Evolutionary conservation across 305 asterid genomes (phyloP), one percentile per base, ranked within the genome.

Genomic region (Solanum hybrid): DNA sequence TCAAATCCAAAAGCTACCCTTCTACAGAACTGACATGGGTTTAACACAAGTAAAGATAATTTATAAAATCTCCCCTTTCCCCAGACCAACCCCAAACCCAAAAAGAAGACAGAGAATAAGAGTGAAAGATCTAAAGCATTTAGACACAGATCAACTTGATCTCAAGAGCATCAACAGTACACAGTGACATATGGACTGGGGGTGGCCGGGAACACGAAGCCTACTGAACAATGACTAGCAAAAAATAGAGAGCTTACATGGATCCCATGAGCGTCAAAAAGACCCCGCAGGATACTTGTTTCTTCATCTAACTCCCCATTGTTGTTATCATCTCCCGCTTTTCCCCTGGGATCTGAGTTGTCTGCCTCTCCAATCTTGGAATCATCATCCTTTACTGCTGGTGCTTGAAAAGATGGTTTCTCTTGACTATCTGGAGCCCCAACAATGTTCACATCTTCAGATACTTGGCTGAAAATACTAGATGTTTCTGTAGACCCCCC

Each of bases 401-500:
- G 87, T 85, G 92, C 91, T 79, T 79, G 89, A 26, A 24, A 29
- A 90, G 87, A 80, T 89, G 88, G 89, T 71, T 91, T 94, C 46
- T 90, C 92, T 87, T 90, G 90, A 38, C 88, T 90, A 92, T 89
- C 90, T 71, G 88, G 89, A 88, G 93, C 94, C 90, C 96, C 96
- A 29, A 94, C 88, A 86, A 96, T 91, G 91, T 94, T 94, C 80
- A 95, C 93, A 89, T 95, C 93, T 90, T 94, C 96, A 69, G 95
- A 91, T 91, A 96, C 88, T 93, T 95, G 96, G 89, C 99, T 90
- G 90, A 97, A 97, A 60, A 97, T 95, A 92, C 91, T 94, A 87
- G 98, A 95, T 79, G 99, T 96, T 92, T 97, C 99, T 88, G 99
- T 96, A 86, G 96, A 92, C 82, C 93, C 92, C 89, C 94, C 94